A percentile compares a stretch with the other conserved stretches of the same genome.
phyloP scores from a whole-genome alignment of 163 green algal genomes.

The Trebouxiophyceae sp. region DNA sequence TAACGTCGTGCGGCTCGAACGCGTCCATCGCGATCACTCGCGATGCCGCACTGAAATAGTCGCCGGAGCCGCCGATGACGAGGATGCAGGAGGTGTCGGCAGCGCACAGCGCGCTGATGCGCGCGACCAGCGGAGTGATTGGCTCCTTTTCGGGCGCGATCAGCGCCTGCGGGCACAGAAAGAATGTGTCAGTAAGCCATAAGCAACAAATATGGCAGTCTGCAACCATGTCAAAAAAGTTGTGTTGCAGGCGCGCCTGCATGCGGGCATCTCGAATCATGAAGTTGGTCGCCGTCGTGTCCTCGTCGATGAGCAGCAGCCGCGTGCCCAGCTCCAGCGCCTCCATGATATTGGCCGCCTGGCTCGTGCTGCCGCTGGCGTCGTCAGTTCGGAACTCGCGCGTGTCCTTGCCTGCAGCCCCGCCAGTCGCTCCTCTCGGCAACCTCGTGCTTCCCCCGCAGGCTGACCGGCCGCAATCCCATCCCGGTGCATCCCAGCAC shows the following conservation, averaged over 20 bases:
- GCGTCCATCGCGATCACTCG: too few relatives aligned
- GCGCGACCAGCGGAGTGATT: conserved; percentile 54
- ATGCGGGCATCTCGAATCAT: conserved; percentile 62
- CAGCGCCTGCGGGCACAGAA: conserved; percentile 52
- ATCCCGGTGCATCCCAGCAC: too few relatives aligned
- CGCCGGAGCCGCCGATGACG: conserved; percentile 54
- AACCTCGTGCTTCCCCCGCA: too few relatives aligned
- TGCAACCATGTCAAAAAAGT: not conserved
- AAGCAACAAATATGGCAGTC: not conserved
- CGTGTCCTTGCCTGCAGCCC: conserved; percentile 20
- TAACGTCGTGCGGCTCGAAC: too few relatives aligned
- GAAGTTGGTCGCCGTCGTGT: conserved; percentile 67
- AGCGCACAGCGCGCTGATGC: conserved; percentile 31
- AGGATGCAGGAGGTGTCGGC: conserved; percentile 44
- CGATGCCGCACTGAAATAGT: conserved; percentile 60
- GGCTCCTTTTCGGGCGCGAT: conserved; percentile 47
- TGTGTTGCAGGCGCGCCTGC: conserved; percentile 25
- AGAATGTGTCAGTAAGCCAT: too few relatives aligned
- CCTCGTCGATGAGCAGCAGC: conserved; percentile 63
- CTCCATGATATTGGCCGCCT: conserved; percentile 62
- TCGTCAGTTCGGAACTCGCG: conserved; percentile 43
- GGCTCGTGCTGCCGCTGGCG: conserved; percentile 56
- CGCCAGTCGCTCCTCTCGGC: too few relatives aligned
- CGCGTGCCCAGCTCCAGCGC: conserved; percentile 44
- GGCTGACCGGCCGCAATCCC: too few relatives aligned